Evolutionary conservation across 768 basidiomycete genomes (phyloP).

Genomic region (Tylopilus intermedius): DNA sequence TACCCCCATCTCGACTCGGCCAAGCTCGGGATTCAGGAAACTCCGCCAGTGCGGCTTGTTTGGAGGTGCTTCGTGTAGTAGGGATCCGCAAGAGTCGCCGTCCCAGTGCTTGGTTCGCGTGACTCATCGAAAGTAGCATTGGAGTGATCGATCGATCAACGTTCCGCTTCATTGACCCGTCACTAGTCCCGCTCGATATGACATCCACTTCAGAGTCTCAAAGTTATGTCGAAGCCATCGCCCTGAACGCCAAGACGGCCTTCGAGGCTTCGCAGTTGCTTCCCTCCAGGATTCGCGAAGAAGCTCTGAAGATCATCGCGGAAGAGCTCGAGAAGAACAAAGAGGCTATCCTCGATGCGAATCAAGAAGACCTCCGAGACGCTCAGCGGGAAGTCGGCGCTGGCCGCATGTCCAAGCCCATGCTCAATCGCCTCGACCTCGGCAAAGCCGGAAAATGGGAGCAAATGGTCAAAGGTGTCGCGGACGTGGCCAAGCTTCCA

Average conservation of each 20-base stretch:
- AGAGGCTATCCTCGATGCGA: conserved; percentile 71
- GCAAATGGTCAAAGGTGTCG: conserved; percentile 85
- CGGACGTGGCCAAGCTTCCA: conserved; percentile 78
- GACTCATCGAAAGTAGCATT: too few species aligned
- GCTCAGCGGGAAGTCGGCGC: conserved; percentile 74
- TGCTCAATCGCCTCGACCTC: conserved; percentile 85
- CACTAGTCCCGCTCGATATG: background rate
- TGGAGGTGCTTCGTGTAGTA: too few species aligned
- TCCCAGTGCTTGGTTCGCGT: too few species aligned
- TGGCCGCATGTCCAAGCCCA: conserved; percentile 76
- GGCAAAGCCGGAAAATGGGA: conserved; percentile 84
- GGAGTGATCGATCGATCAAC: too few species aligned
- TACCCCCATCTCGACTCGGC: too few species aligned
- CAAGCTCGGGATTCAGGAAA: too few species aligned
- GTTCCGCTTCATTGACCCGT: too few species aligned
- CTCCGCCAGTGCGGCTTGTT: too few species aligned
- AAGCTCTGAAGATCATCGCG: conserved; percentile 67
- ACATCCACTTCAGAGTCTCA: conserved; percentile 7
- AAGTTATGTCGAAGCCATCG: conserved; percentile 51
- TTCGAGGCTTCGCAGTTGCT: conserved; percentile 87
- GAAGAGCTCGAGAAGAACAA: conserved; percentile 60
- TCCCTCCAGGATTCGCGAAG: conserved; percentile 57
- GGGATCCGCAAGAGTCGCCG: too few species aligned
- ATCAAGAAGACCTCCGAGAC: conserved; percentile 76
- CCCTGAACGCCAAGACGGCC: conserved; percentile 72